A percentile compares a stretch with the other conserved stretches of the same genome.
Evolutionary conservation across 148 eudicot genomes (phyloP).

Genomic region (Heliamphora exappendiculata): DNA sequence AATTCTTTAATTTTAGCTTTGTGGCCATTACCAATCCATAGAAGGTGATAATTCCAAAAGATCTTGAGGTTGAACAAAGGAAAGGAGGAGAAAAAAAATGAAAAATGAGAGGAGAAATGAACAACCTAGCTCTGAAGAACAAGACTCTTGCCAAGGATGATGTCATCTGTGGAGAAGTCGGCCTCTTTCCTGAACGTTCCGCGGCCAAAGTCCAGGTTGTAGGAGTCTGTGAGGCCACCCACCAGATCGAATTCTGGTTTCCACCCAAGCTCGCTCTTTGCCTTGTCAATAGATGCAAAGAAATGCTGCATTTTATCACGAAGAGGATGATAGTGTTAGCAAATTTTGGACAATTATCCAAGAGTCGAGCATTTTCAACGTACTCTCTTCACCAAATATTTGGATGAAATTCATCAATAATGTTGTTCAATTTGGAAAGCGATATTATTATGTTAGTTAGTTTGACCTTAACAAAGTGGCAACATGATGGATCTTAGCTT

Average conservation of each 20-base stretch:
- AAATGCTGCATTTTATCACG: slow-evolving; percentile 60
- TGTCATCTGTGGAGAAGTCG: slow-evolving; percentile 90
- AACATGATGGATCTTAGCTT: too few relatives aligned
- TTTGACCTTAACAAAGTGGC: too few relatives aligned
- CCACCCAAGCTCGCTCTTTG: slow-evolving; percentile 74
- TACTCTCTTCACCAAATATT: background rate
- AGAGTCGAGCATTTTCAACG: background rate
- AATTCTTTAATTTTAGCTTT: background rate
- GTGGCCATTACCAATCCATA: background rate
- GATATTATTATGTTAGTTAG: too few relatives aligned
- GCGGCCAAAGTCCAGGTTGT: slow-evolving; percentile 86
- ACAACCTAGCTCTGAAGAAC: slow-evolving; percentile 28
- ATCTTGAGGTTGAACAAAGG: background rate
- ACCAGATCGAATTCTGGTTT: slow-evolving; percentile 73
- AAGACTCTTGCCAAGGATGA: slow-evolving; percentile 75
- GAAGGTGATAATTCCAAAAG: background rate
- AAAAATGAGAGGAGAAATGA: background rate
- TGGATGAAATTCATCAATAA: background rate
- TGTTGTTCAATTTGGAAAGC: background rate
- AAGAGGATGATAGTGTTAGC: background rate
- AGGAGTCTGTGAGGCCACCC: slow-evolving; percentile 82
- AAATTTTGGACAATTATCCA: background rate
- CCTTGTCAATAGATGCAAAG: slow-evolving; percentile 91
- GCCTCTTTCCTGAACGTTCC: slow-evolving; percentile 92
- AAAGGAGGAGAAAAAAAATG: background rate